Evolutionary conservation across 225 moss, liverwort and hornwort genomes (phyloP), one percentile per base, ranked within the genome.

Genomic region (Pseudoscleropodium purum): DNA sequence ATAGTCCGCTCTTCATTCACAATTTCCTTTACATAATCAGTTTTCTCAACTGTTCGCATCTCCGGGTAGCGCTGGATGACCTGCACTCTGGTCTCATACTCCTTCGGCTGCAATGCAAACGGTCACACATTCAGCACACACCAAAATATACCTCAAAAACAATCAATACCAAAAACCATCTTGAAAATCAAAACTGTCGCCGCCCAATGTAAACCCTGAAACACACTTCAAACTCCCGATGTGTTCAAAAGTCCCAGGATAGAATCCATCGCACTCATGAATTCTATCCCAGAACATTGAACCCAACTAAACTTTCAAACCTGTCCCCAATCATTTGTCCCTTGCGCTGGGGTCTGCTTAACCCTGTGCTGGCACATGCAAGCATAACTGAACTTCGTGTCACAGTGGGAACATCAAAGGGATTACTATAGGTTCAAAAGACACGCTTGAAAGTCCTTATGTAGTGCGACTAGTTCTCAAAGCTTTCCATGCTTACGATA

Each of bases 11-110:
- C 92, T 65, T 95, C 95, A 15, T 94, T 86, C 47, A 87, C 68
- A 5, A 95, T 89, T 66, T 95, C 95, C 90, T 95, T 94, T 81
- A 95, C 94, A 54, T 78, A 94, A 33, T 90, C 93, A 15, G 94
- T 94, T 31, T 95, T 93, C 82, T 95, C 95, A 41, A 95, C 94
- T 12, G 92, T 93, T 87, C 91, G 91, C 95, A 95, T 94, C 76
- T 95, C 95, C 10, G 95, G 95, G 60, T 92, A 93, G 30, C 92
- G 89, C 83, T 95, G 95, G 13, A 94, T 94, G 9, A 95, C 89
- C 56, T 95, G 94, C 13, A 95, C 94, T 66, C 94, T 86, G 23
- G 95, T 95, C 87, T 95, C 95, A 31, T 84, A 95, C 74, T 95
- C 95, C 89, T 92, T 95, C 5, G 94, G 85, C 95, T 95, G 91